Evolutionary conservation across 768 basidiomycete genomes (phyloP).

Genomic region (Austroboletus eburneus): DNA sequence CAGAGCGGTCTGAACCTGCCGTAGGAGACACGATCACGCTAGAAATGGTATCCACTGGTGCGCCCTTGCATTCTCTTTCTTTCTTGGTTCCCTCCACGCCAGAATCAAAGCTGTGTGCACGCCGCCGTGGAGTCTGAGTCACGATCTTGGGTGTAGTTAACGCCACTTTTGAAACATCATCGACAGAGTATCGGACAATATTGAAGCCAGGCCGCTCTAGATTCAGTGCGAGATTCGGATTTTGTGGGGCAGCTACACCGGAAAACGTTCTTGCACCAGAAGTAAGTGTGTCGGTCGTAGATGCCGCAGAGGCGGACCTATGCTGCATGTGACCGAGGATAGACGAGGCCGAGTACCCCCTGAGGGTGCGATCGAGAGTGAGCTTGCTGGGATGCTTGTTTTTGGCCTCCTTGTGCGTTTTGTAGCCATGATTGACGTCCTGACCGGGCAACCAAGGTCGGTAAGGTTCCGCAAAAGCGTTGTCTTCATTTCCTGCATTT

Average conservation of each 20-base stretch:
- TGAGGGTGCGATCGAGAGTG: slow-evolving; percentile 18
- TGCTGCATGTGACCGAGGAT: slow-evolving; percentile 17
- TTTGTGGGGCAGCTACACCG: slow-evolving; percentile 54
- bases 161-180: slow-evolving; percentile 1
- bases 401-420: background rate
- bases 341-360: slow-evolving; percentile 24
- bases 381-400: background rate
- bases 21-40: slow-evolving; percentile 14
- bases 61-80: slow-evolving; percentile 8
- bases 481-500: slow-evolving; percentile 15
- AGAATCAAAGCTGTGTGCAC: slow-evolving; percentile 12
- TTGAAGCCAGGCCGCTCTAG: slow-evolving; percentile 60
- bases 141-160: background rate
- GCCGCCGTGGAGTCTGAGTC: slow-evolving; percentile 11
- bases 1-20: slow-evolving; percentile 1
- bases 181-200: slow-evolving; percentile 49
- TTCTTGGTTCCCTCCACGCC: slow-evolving; percentile 2
- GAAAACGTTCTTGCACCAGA: slow-evolving; percentile 62
- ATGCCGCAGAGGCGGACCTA: slow-evolving; percentile 16
- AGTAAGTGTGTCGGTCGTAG: slow-evolving; percentile 54
- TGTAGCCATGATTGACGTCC: background rate
- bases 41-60: slow-evolving; percentile 13
- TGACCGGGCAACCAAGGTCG: slow-evolving; percentile 20
- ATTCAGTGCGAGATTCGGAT: slow-evolving; percentile 49
- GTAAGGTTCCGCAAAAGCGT: slow-evolving; percentile 13